phyloP scores from a whole-genome alignment of 208 protist genomes.

The Blastocrithidia nonstop region DNA sequence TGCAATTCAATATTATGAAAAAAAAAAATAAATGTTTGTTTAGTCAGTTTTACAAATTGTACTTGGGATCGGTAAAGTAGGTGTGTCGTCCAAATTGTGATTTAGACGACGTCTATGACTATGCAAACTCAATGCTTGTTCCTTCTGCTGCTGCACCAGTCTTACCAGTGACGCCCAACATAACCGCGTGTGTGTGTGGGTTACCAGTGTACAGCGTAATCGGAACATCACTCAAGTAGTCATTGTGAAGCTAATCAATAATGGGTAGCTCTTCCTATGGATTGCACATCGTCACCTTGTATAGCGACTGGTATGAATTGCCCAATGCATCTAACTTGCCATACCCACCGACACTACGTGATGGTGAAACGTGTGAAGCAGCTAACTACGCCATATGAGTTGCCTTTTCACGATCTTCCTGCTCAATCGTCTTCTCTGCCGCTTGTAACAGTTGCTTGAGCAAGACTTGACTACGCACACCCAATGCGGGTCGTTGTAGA shows the following conservation, averaged over 20 bases:
- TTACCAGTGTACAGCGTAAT: slow-evolving; percentile 82
- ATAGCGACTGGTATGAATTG: slow-evolving; percentile 15
- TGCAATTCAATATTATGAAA: background rate
- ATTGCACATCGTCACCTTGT: slow-evolving; percentile 26
- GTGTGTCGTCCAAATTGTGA: slow-evolving; percentile 69
- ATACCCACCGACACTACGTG: too few relatives aligned
- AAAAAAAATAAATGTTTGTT: too few relatives aligned
- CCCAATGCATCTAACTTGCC: too few relatives aligned
- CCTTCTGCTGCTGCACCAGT: slow-evolving; percentile 38
- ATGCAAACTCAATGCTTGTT: too few relatives aligned
- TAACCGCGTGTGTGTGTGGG: slow-evolving; percentile 31
- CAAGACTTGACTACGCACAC: slow-evolving; percentile 48
- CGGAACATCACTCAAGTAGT: slow-evolving; percentile 63
- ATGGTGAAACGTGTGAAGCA: too few relatives aligned
- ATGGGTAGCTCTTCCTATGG: slow-evolving; percentile 27
- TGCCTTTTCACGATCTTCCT: too few relatives aligned
- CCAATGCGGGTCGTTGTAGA: slow-evolving; percentile 34
- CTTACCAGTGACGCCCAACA: slow-evolving; percentile 81
- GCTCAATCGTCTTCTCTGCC: slow-evolving; percentile 24
- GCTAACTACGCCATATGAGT: too few relatives aligned
- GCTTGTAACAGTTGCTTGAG: slow-evolving; percentile 34
- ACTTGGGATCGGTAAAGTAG: slow-evolving; percentile 74
- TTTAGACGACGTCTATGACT: too few relatives aligned
- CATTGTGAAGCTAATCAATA: slow-evolving; percentile 32
- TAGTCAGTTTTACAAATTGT: slow-evolving; percentile 15